Evolutionary conservation across 2,329 filamentous ascomycete genomes (phyloP).

Genomic region (Nothopassalora personata): DNA sequence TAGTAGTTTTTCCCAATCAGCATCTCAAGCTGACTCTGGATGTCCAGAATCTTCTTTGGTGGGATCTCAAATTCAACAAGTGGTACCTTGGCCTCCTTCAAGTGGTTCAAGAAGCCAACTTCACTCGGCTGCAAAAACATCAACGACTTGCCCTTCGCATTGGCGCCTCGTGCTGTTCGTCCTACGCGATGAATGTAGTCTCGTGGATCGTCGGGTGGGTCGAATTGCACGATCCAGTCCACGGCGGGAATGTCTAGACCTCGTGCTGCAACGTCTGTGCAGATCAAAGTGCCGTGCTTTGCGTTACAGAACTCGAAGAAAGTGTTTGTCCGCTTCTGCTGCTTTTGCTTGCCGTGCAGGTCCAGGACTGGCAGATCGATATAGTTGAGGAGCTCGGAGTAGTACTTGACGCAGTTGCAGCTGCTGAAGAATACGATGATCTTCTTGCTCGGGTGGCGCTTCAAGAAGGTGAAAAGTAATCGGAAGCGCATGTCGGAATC

Average conservation of each 20-base stretch:
- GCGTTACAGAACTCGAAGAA: slow-evolving; percentile 96
- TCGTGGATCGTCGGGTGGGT: slow-evolving; percentile 55
- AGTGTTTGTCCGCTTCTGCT: slow-evolving; percentile 96
- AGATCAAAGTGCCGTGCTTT: slow-evolving; percentile 80
- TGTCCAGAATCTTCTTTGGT: slow-evolving; percentile 82
- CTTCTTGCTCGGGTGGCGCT: slow-evolving; percentile 90
- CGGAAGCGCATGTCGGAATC: slow-evolving; percentile 92
- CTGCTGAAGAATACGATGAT: slow-evolving; percentile 92
- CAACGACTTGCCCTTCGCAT: slow-evolving; percentile 78
- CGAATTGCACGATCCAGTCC: slow-evolving; percentile 95
- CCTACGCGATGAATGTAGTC: slow-evolving; percentile 96
- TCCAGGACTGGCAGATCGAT: slow-evolving; percentile 87
- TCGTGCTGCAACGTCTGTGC: slow-evolving; percentile 92
- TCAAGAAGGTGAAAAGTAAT: slow-evolving; percentile 88
- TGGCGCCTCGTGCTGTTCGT: slow-evolving; percentile 80
- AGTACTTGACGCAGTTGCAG: slow-evolving; percentile 83
- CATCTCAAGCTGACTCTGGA: slow-evolving; percentile 76
- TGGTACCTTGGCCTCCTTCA: slow-evolving; percentile 86
- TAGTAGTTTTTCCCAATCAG: slow-evolving; percentile 95
- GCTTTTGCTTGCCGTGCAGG: slow-evolving; percentile 93
- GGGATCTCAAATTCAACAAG: slow-evolving; percentile 97
- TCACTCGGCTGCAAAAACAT: slow-evolving; percentile 92
- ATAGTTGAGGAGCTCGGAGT: slow-evolving; percentile 92
- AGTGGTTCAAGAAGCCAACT: slow-evolving; percentile 83
- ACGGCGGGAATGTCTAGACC: slow-evolving; percentile 93